phyloP scores from a whole-genome alignment of 768 basidiomycete genomes.

The Boletus tomentosulus region DNA sequence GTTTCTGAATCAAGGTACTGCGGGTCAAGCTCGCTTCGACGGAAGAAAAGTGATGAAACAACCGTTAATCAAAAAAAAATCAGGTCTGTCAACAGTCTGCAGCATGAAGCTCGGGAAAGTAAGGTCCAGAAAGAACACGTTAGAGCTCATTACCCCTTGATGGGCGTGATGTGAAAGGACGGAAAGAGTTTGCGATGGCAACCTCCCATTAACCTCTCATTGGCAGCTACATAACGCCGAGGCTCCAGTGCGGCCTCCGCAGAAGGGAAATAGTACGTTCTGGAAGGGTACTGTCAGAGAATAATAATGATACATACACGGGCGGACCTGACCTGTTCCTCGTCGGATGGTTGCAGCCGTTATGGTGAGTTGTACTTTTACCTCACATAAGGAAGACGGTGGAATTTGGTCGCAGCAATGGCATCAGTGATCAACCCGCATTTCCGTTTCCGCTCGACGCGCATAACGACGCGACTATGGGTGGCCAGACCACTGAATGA shows the following conservation, averaged over 20 bases:
- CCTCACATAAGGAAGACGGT: background rate
- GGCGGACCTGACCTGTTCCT: conserved; percentile 1
- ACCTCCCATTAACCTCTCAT: background rate
- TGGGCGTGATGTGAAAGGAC: background rate
- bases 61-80: too few species aligned
- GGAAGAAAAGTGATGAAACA: background rate
- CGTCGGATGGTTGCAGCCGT: background rate
- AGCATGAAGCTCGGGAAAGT: background rate
- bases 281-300: background rate
- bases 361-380: background rate
- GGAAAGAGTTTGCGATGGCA: background rate
- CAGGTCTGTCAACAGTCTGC: background rate
- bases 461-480: background rate
- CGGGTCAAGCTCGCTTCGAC: background rate
- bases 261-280: background rate
- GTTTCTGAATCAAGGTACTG: background rate
- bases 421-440: background rate
- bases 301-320: background rate
- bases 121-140: background rate
- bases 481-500: background rate
- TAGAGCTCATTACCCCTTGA: background rate
- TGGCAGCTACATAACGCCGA: background rate
- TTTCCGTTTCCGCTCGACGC: background rate
- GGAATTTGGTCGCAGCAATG: background rate
- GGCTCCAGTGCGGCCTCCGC: background rate